A percentile compares a stretch with the other conserved stretches of the same genome.
phyloP scores from a whole-genome alignment of 2,329 filamentous ascomycete genomes.

The Ceratocystis colombiana region DNA sequence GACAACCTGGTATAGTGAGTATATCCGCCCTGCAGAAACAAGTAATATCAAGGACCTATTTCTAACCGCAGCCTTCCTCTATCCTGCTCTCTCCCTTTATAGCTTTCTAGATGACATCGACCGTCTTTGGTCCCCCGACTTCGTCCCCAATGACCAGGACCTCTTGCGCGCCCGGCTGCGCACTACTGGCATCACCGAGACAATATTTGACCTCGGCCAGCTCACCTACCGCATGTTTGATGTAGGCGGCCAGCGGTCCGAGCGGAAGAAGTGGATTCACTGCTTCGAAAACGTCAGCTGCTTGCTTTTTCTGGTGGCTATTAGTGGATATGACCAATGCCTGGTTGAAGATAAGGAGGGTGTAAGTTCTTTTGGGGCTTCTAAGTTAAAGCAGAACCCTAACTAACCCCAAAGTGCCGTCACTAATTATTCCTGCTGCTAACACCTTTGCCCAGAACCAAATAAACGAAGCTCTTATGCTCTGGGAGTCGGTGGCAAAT shows the following conservation, averaged over 20 bases:
- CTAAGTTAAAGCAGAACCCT: neutral
- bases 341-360: constrained; percentile 93
- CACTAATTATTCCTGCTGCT: neutral
- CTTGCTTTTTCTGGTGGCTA: constrained; percentile 83
- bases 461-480: constrained; percentile 83
- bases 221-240: constrained; percentile 97
- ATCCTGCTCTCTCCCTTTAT: constrained; percentile 16
- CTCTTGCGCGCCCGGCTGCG: constrained; percentile 80
- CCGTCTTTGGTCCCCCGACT: constrained; percentile 63
- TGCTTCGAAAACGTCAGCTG: constrained; percentile 92
- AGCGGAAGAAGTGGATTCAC: constrained; percentile 96
- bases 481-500: constrained; percentile 77
- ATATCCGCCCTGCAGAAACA: too few relatives aligned
- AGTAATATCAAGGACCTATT: neutral
- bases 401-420: neutral
- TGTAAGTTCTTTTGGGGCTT: constrained; percentile 46
- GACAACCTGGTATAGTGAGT: constrained; percentile 89
- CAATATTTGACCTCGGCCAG: constrained; percentile 81
- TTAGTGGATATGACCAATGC: constrained; percentile 94
- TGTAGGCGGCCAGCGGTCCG: constrained; percentile 81
- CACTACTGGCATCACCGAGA: constrained; percentile 94
- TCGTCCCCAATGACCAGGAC: constrained; percentile 88
- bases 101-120: constrained; percentile 79
- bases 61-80: neutral
- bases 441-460: constrained; percentile 51